phyloP scores from a whole-genome alignment of 2,329 filamentous ascomycete species.

The Zymoseptoria tritici region DNA sequence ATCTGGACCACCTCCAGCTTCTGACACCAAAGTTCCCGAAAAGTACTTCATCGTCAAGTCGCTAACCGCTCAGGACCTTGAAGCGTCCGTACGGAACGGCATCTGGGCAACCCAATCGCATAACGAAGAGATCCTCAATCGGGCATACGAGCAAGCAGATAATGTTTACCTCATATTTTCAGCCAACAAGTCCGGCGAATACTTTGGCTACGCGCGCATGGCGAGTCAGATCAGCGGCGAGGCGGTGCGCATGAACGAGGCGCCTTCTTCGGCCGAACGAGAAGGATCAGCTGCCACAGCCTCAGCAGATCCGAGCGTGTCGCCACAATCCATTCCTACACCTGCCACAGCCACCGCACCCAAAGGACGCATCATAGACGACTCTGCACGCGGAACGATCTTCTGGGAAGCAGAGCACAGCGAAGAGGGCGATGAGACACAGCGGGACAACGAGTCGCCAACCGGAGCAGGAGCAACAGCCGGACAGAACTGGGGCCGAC shows the following conservation, averaged over 20 bases:
- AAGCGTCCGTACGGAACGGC: slow-evolving; percentile 76
- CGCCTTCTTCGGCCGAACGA: neutral
- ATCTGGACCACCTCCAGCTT: neutral
- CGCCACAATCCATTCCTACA: slow-evolving; percentile 73
- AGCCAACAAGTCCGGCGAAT: slow-evolving; percentile 94
- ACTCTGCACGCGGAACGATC: slow-evolving; percentile 87
- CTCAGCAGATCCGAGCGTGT: slow-evolving; percentile 41
- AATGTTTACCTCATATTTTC: slow-evolving; percentile 91
- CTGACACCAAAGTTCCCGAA: slow-evolving; percentile 47
- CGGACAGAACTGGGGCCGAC: slow-evolving; percentile 73
- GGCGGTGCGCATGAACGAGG: slow-evolving; percentile 17
- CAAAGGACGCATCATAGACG: slow-evolving; percentile 80
- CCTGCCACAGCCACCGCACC: slow-evolving; percentile 71
- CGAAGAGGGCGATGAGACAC: slow-evolving; percentile 38
- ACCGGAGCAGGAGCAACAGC: slow-evolving; percentile 36
- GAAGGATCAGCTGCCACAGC: slow-evolving; percentile 6
- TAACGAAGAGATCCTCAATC: slow-evolving; percentile 77
- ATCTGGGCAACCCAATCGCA: slow-evolving; percentile 94
- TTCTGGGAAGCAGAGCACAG: slow-evolving; percentile 83
- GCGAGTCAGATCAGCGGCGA: slow-evolving; percentile 74
- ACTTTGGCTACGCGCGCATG: slow-evolving; percentile 94
- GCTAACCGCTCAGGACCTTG: slow-evolving; percentile 80
- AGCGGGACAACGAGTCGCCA: slow-evolving; percentile 25
- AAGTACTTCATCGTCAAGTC: slow-evolving; percentile 92
- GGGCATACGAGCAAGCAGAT: slow-evolving; percentile 71